These are phyloP conservation scores for Ceratonia siliqua DNA, from an alignment of 306 rosid genomes.

Conservation along the genomic window DNA sequence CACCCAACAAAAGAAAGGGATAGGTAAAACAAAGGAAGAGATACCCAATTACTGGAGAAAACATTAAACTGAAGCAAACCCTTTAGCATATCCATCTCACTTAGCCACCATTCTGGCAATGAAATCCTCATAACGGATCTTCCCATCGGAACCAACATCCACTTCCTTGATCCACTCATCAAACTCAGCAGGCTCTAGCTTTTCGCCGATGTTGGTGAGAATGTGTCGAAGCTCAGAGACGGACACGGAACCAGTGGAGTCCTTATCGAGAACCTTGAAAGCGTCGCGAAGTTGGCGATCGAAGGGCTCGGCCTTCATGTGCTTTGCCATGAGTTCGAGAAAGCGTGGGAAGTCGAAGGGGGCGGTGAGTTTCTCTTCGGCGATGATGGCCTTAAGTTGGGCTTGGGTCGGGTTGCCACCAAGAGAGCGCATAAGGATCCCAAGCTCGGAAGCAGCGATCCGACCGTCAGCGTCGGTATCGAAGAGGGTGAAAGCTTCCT, in stretches of 20 bases:
- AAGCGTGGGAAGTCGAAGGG: slow-evolving; percentile 88
- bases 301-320: slow-evolving; percentile 95
- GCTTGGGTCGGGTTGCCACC: slow-evolving; percentile 98
- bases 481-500: slow-evolving; percentile 91
- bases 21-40: not conserved
- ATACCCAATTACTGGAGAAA: slow-evolving; percentile 35
- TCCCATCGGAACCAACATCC: slow-evolving; percentile 82
- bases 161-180: slow-evolving; percentile 99
- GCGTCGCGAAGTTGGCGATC: slow-evolving; percentile 97
- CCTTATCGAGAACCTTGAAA: slow-evolving; percentile 94
- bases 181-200: slow-evolving; percentile 90
- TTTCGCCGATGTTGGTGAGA: slow-evolving; percentile 94
- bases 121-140: slow-evolving; percentile 92
- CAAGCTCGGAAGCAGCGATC: slow-evolving; percentile 91
- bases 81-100: slow-evolving; percentile 44
- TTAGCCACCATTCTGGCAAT: slow-evolving; percentile 95
- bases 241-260: slow-evolving; percentile 72
- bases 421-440: slow-evolving; percentile 91
- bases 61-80: slow-evolving; percentile 30
- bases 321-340: slow-evolving; percentile 84
- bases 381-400: slow-evolving; percentile 78
- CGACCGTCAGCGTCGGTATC: slow-evolving; percentile 78
- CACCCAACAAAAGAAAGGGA: not conserved
- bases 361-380: slow-evolving; percentile 76
- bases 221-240: slow-evolving; percentile 91